These are phyloP conservation scores for Sequoia sempervirens DNA, from an alignment of 75 land plant species.

Conservation along the genomic window DNA sequence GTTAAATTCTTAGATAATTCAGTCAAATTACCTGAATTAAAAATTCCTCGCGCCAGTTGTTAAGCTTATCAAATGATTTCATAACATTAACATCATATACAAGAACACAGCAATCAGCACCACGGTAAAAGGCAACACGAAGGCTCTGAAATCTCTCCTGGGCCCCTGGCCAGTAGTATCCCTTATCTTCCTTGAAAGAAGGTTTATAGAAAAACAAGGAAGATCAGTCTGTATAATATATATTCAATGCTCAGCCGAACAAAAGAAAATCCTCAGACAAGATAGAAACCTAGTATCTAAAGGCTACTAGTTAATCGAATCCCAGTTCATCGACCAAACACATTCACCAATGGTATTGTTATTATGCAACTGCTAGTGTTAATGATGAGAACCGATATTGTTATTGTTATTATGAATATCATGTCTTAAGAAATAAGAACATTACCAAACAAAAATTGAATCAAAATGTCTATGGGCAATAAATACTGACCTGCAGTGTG, in stretches of 20 bases:
- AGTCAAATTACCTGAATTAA: slow-evolving; percentile 50
- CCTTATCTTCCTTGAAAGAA: slow-evolving; percentile 48
- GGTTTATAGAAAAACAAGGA: not conserved
- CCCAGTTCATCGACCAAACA: not conserved
- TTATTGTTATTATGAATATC: not conserved
- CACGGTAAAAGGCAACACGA: slow-evolving; percentile 74
- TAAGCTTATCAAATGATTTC: slow-evolving; percentile 70
- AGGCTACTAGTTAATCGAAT: not conserved
- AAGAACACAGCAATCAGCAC: slow-evolving; percentile 81
- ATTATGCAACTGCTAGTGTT: not conserved
- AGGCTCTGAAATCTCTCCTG: slow-evolving; percentile 78
- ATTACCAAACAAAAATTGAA: not conserved
- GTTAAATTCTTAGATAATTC: not conserved
- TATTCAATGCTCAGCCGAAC: not conserved
- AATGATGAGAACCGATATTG: not conserved
- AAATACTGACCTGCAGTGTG: slow-evolving; percentile 57
- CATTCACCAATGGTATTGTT: not conserved
- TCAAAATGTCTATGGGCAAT: not conserved
- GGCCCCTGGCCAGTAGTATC: slow-evolving; percentile 82
- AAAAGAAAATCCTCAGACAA: not conserved
- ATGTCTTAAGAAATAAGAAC: not conserved
- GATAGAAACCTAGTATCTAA: not conserved
- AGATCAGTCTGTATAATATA: not conserved
- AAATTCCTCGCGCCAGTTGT: slow-evolving; percentile 71
- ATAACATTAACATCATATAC: slow-evolving; percentile 75